Percentiles rank a stretch among this genome's conserved stretches.
These are phyloP conservation scores for Westerdykella ornata DNA, from an alignment of 2,329 filamentous ascomycete species.

Conservation along the genomic window DNA sequence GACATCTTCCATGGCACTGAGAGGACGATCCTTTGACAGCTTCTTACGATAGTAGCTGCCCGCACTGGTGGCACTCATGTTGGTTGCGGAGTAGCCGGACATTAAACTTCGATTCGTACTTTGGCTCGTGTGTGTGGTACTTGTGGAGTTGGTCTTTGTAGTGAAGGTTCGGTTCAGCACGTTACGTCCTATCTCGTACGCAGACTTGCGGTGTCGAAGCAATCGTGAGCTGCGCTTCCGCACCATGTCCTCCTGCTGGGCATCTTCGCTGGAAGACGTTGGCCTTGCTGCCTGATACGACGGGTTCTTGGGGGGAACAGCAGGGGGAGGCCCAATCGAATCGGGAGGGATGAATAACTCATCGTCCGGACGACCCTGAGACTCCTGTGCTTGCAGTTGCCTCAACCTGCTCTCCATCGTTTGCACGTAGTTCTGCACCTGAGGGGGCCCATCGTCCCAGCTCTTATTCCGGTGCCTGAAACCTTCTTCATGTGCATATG, in stretches of 20 bases:
- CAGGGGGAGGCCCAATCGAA: constrained; percentile 45
- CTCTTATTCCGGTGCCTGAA: constrained; percentile 40
- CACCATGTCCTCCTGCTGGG: constrained; percentile 19
- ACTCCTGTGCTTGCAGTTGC: constrained; percentile 55
- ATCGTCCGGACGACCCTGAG: constrained; percentile 27
- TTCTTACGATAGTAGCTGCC: constrained; percentile 82
- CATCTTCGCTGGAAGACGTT: constrained; percentile 32
- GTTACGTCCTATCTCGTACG: constrained; percentile 67
- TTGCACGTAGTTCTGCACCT: constrained; percentile 79
- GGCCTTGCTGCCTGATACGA: constrained; percentile 37
- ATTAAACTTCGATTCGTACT: constrained; percentile 82
- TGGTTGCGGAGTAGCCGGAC: constrained; percentile 87
- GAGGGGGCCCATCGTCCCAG: constrained; percentile 56
- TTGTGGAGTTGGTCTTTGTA: constrained; percentile 78
- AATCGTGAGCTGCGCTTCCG: constrained; percentile 20
- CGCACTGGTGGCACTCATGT: constrained; percentile 89
- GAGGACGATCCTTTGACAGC: constrained; percentile 47
- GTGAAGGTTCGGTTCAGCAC: constrained; percentile 74
- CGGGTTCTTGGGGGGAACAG: constrained; percentile 55
- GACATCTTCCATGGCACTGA: constrained; percentile 58
- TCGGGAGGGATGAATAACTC: constrained; percentile 47
- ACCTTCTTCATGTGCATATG: constrained; percentile 47
- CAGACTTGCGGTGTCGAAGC: constrained; percentile 62
- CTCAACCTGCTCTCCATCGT: constrained; percentile 81
- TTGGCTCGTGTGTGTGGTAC: constrained; percentile 56